A percentile compares a stretch with the other conserved stretches of the same genome.
These are phyloP conservation scores for Phtheirospermum japonicum DNA, from an alignment of 257 asterid genomes.

Conservation along the genomic window DNA sequence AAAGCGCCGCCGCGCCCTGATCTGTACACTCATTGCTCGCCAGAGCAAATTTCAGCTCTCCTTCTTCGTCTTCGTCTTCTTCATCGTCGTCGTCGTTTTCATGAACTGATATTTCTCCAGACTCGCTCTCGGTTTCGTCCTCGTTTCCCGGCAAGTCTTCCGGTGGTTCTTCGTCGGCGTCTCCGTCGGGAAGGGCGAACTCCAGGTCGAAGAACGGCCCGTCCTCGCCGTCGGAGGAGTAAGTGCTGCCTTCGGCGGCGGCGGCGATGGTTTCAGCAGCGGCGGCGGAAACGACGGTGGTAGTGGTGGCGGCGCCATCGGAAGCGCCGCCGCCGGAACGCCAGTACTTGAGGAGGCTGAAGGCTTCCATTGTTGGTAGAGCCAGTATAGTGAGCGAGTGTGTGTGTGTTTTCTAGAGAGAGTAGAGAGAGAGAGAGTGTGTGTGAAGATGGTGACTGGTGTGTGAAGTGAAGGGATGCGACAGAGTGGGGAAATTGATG, in stretches of 20 bases:
- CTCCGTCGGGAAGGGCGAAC: slow-evolving; percentile 39
- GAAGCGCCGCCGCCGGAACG: slow-evolving; percentile 29
- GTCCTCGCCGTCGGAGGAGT: slow-evolving; percentile 47
- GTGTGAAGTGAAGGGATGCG: slow-evolving; percentile 26
- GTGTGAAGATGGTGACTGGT: slow-evolving; percentile 2
- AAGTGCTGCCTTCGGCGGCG: slow-evolving; percentile 32
- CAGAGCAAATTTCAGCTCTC: slow-evolving; percentile 32
- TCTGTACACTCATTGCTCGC: slow-evolving; percentile 26
- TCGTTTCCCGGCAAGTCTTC: slow-evolving; percentile 7
- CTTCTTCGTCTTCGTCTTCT: slow-evolving; percentile 23
- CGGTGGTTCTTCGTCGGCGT: slow-evolving; percentile 27
- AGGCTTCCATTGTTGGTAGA: slow-evolving; percentile 56
- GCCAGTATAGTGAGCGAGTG: slow-evolving; percentile 36
- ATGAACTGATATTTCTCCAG: slow-evolving; percentile 26
- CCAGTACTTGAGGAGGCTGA: slow-evolving; percentile 55
- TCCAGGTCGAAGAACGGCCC: slow-evolving; percentile 57
- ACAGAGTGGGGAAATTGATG: slow-evolving; percentile 2
- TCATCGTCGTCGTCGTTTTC: slow-evolving; percentile 24
- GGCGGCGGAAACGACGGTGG: slow-evolving; percentile 22
- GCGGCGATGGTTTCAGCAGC: slow-evolving; percentile 33
- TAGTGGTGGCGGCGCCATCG: slow-evolving; percentile 27
- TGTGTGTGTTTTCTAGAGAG: not conserved
- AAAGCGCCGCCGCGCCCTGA: slow-evolving; percentile 26
- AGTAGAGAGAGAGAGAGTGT: slow-evolving; percentile 25
- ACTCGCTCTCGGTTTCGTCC: slow-evolving; percentile 26